phyloP scores from a whole-genome alignment of 257 asterid genomes.

The Marsdenia floribunda region DNA sequence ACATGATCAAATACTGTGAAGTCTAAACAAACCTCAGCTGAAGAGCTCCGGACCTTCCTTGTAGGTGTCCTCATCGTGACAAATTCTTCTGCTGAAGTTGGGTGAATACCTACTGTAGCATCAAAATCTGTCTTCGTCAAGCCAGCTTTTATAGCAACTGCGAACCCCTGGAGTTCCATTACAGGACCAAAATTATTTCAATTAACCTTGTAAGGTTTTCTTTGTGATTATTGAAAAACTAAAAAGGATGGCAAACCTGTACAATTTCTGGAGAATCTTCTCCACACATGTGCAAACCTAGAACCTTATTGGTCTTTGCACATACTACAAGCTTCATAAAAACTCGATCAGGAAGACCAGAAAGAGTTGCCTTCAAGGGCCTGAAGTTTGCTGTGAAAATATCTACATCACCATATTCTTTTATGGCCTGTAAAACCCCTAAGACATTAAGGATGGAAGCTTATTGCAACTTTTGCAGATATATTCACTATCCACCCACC shows the following conservation, averaged over 20 bases:
- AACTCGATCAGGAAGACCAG: conserved; percentile 90
- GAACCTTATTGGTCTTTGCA: conserved; percentile 71
- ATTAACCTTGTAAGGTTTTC: not conserved
- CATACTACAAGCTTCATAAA: conserved; percentile 86
- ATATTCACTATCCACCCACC: conserved; percentile 34
- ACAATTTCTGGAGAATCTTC: conserved; percentile 89
- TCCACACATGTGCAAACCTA: conserved; percentile 95
- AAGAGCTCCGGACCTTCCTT: conserved; percentile 58
- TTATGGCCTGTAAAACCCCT: conserved; percentile 46
- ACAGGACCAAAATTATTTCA: conserved; percentile 8
- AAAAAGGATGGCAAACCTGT: conserved; percentile 47
- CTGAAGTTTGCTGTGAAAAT: conserved; percentile 76
- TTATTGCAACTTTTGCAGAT: conserved; percentile 13
- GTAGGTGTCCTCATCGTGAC: conserved; percentile 96
- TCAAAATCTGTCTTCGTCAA: conserved; percentile 89
- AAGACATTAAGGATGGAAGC: conserved; percentile 17
- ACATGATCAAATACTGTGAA: not conserved
- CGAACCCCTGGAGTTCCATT: conserved; percentile 65
- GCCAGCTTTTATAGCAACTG: conserved; percentile 93
- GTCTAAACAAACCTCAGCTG: conserved; percentile 49
- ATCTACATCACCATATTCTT: conserved; percentile 76
- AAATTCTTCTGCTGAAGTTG: conserved; percentile 94
- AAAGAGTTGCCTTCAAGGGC: conserved; percentile 91
- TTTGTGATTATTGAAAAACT: conserved; percentile 1
- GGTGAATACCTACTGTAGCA: conserved; percentile 88